Evolutionary conservation across 805 yeast species (phyloP).

Genomic region (Barnettozyma populi): DNA sequence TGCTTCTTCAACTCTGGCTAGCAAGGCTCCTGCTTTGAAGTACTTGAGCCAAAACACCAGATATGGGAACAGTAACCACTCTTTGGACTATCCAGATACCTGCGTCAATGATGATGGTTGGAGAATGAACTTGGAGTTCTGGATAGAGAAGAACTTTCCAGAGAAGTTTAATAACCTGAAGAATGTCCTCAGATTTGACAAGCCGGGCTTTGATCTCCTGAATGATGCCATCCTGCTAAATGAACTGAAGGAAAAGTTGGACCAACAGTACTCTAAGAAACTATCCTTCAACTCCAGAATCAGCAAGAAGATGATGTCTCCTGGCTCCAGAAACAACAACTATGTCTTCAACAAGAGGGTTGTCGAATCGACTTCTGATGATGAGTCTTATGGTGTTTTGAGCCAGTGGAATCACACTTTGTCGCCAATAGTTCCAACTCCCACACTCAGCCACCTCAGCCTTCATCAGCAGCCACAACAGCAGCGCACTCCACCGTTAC

Average conservation of each 20-base stretch:
- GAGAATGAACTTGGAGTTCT: constrained; percentile 37
- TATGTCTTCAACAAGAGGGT: constrained; percentile 12
- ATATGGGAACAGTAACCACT: constrained; percentile 15
- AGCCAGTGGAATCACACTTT: constrained; percentile 8
- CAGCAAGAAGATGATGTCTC: constrained; percentile 24
- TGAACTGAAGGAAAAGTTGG: constrained; percentile 23
- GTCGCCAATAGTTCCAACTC: constrained; percentile 12
- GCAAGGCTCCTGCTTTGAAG: constrained; percentile 10
- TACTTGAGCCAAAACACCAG: constrained; percentile 18
- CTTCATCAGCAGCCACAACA: constrained; percentile 10
- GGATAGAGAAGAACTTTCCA: constrained; percentile 37
- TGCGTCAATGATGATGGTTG: constrained; percentile 38
- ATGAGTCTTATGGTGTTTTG: constrained; percentile 10
- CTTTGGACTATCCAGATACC: constrained; percentile 28
- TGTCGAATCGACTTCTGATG: constrained; percentile 11
- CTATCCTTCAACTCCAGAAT: constrained; percentile 28
- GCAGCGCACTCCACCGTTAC: constrained; percentile 8
- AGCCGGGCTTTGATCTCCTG: constrained; percentile 26
- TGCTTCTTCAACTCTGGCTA: constrained; percentile 4
- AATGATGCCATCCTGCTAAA: constrained; percentile 24
- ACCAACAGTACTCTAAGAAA: constrained; percentile 15
- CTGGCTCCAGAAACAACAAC: constrained; percentile 6
- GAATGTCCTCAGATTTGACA: constrained; percentile 29
- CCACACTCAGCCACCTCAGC: constrained; percentile 6
- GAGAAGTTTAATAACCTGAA: constrained; percentile 35